phyloP scores from a whole-genome alignment of 306 rosid genomes.

The Trichosanthes cucumerina region DNA sequence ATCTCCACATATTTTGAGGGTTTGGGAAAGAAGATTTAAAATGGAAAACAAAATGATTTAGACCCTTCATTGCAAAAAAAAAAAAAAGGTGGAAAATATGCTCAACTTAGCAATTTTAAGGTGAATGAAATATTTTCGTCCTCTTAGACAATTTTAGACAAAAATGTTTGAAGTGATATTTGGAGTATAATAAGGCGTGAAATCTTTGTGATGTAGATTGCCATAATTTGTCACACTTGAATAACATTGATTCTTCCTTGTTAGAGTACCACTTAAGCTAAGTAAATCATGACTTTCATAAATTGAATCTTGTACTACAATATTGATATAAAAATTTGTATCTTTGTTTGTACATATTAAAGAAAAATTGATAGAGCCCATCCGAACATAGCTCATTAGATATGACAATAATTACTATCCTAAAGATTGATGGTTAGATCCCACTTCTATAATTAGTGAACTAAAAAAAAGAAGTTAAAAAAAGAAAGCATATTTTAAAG shows the following conservation, averaged over 20 bases:
- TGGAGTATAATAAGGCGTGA: neutral
- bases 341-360: neutral
- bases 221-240: neutral
- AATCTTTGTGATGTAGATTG: neutral
- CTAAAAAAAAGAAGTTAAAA: neutral
- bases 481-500: neutral
- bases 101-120: neutral
- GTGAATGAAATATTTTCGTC: neutral
- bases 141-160: neutral
- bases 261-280: neutral
- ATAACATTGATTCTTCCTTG: neutral
- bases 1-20: conserved; percentile 15
- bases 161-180: neutral
- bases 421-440: too few species aligned
- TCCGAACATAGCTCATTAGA: too few species aligned
- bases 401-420: too few species aligned
- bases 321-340: neutral
- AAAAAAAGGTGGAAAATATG: neutral
- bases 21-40: neutral
- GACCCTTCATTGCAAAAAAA: conserved; percentile 22
- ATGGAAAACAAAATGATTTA: conserved; percentile 38
- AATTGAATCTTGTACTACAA: neutral
- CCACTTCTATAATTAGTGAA: too few species aligned
- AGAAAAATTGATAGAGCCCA: neutral
- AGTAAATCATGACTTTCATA: neutral